phyloP scores from a whole-genome alignment of 805 yeast genomes.

The Candida tammaniensis region DNA sequence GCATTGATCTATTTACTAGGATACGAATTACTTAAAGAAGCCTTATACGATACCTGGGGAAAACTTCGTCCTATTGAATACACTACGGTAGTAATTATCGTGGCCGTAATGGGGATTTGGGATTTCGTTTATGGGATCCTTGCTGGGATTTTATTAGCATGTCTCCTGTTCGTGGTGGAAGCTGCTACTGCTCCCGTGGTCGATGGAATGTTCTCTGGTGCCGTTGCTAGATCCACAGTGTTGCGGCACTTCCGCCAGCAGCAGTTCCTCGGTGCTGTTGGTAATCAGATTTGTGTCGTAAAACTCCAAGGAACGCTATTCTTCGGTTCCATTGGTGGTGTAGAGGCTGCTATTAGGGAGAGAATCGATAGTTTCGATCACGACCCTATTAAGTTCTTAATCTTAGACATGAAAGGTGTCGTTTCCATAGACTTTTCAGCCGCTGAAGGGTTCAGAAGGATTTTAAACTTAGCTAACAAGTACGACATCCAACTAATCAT shows the following conservation, averaged over 20 bases:
- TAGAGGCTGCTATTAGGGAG: slow-evolving; percentile 70
- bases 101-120: slow-evolving; percentile 92
- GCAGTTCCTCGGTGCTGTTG: slow-evolving; percentile 78
- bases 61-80: slow-evolving; percentile 76
- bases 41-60: slow-evolving; percentile 81
- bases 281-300: slow-evolving; percentile 84
- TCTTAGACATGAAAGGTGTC: slow-evolving; percentile 83
- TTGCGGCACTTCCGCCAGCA: slow-evolving; percentile 87
- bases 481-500: slow-evolving; percentile 70
- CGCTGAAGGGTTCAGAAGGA: slow-evolving; percentile 90
- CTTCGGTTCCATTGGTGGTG: slow-evolving; percentile 93
- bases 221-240: slow-evolving; percentile 87
- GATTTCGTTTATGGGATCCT: slow-evolving; percentile 93
- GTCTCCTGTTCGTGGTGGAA: slow-evolving; percentile 91
- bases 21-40: slow-evolving; percentile 83
- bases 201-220: slow-evolving; percentile 80
- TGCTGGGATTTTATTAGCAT: slow-evolving; percentile 87
- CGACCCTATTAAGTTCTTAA: slow-evolving; percentile 73
- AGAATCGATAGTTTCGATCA: slow-evolving; percentile 45
- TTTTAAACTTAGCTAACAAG: slow-evolving; percentile 71
- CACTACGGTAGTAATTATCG: slow-evolving; percentile 77
- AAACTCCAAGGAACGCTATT: slow-evolving; percentile 86
- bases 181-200: slow-evolving; percentile 84
- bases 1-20: slow-evolving; percentile 87
- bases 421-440: slow-evolving; percentile 87